Conservation (phyloP, 805 yeast species). For the Spathaspora girioi region DNA sequence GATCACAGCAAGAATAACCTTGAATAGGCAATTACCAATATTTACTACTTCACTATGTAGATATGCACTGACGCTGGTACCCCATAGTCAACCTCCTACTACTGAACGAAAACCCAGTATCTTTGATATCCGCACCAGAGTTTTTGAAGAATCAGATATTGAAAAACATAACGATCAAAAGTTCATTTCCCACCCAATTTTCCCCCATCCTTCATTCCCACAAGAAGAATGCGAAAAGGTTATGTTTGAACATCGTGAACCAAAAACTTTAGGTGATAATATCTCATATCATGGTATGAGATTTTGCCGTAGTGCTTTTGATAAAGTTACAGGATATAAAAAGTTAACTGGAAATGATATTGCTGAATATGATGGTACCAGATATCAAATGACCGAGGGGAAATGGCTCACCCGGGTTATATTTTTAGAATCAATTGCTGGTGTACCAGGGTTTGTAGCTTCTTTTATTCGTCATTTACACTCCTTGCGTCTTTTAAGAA, state of each 20-base stretch:
- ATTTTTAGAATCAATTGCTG: conserved; percentile 69
- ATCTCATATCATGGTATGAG: conserved; percentile 48
- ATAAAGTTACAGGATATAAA: conserved; percentile 59
- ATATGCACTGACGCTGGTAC: background rate
- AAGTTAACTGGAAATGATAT: conserved; percentile 43
- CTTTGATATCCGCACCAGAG: conserved; percentile 24
- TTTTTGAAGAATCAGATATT: conserved; percentile 17
- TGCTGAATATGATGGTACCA: conserved; percentile 31
- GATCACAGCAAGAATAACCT: conserved; percentile 1
- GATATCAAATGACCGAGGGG: conserved; percentile 53
- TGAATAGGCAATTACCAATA: conserved; percentile 1
- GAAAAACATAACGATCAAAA: conserved; percentile 27
- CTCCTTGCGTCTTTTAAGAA: conserved; percentile 53
- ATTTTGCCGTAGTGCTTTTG: conserved; percentile 49
- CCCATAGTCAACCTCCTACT: background rate
- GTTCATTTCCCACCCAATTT: conserved; percentile 38
- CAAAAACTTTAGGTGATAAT: conserved; percentile 45
- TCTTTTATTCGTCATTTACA: conserved; percentile 68
- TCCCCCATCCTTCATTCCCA: conserved; percentile 32
- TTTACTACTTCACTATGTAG: conserved; percentile 1
- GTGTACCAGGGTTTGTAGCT: conserved; percentile 79
- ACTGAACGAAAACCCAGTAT: conserved; percentile 3
- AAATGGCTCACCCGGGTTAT: conserved; percentile 64
- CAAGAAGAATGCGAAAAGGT: conserved; percentile 34
- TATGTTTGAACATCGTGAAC: conserved; percentile 48